Evolutionary conservation across 495 filamentous ascomycete genomes (phyloP).

Genomic region (Penicillium atrosanguineum): DNA sequence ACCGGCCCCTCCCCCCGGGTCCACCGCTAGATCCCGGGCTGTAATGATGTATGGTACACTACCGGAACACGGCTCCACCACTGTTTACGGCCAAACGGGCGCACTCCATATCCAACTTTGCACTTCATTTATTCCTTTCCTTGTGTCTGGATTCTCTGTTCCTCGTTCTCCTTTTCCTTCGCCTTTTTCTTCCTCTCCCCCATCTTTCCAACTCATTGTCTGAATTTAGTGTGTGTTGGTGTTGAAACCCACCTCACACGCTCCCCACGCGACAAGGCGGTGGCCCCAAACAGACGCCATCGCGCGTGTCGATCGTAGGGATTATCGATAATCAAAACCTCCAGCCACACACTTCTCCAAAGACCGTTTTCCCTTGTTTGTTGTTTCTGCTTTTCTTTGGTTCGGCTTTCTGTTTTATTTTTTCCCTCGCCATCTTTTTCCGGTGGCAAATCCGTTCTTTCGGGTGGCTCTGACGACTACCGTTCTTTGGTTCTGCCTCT

Average conservation of each 20-base stretch:
- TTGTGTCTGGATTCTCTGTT: slow-evolving; percentile 2
- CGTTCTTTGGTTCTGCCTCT: slow-evolving; percentile 39
- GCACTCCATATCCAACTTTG: slow-evolving; percentile 7
- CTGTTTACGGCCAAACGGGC: slow-evolving; percentile 30
- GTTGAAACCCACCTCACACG: slow-evolving; percentile 8
- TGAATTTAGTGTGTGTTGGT: background rate
- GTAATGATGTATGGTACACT: slow-evolving; percentile 14
- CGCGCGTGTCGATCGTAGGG: slow-evolving; percentile 30
- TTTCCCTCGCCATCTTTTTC: slow-evolving; percentile 14
- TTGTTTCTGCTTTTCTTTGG: slow-evolving; percentile 1
- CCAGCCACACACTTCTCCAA: slow-evolving; percentile 24
- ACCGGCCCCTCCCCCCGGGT: background rate
- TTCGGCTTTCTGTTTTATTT: slow-evolving; percentile 1
- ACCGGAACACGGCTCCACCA: slow-evolving; percentile 21
- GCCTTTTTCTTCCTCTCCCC: background rate
- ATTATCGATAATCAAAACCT: slow-evolving; percentile 35
- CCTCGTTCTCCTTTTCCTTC: slow-evolving; percentile 6
- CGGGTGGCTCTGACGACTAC: slow-evolving; percentile 19
- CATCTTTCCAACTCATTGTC: background rate
- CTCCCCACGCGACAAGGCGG: slow-evolving; percentile 37
- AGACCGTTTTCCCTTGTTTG: background rate
- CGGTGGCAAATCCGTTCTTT: slow-evolving; percentile 37
- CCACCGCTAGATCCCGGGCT: background rate
- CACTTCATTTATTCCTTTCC: slow-evolving; percentile 8
- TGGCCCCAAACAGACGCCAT: slow-evolving; percentile 36